Base-by-base conservation (phyloP, 192 early-diverging fungal genomes). In the Gonapodya sp. region DNA sequence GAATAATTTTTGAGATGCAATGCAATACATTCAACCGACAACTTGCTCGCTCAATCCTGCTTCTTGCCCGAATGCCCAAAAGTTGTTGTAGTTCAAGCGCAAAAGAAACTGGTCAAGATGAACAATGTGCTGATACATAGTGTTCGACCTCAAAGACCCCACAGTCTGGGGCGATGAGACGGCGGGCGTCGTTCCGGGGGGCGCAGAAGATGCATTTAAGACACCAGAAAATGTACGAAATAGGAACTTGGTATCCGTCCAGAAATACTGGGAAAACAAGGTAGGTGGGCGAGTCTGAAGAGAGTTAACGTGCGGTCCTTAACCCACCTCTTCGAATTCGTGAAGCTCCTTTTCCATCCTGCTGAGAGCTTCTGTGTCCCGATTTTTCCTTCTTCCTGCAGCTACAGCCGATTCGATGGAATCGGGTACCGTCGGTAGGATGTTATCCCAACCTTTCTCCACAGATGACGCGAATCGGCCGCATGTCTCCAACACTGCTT, bases 71-170 rank as follows among this genome's bases (percentile, higher is more conserved):
- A 64, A 64, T 16, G 46, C 46, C 46, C 46, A 64, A 24, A 64
- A 64, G 46, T 64, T 64, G 46, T 64, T 64, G 46, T 64, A 64
- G 46, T 64, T 64, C 46, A 64, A 64, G 8, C 46, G 46, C 46
- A 64, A 64, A 64, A 64, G 46, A 24, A 64, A 64, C 46, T 64
- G 46, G 24, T 64, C 46, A 24, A 64, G 46, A 64, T 64, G 46
- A 8, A 64, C 46, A 64, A 64, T 64, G 46, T 64, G 46, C 46
- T 64, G 46, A 24, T 64, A 64, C 46, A 64, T 64, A 24, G 8
- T 64, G 24, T 64, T 64, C 46, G 46, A 64, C 8, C 46, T 8
- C 46, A 64, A 64, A 8, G 46, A 64, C 46, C 8, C 46, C 46
- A 8, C 46, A 16, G 46, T 8, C 8, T 8, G 8, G 8, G 24